phyloP scores from a whole-genome alignment of 352 stramenopile species.

The Phytophthora sojae region DNA sequence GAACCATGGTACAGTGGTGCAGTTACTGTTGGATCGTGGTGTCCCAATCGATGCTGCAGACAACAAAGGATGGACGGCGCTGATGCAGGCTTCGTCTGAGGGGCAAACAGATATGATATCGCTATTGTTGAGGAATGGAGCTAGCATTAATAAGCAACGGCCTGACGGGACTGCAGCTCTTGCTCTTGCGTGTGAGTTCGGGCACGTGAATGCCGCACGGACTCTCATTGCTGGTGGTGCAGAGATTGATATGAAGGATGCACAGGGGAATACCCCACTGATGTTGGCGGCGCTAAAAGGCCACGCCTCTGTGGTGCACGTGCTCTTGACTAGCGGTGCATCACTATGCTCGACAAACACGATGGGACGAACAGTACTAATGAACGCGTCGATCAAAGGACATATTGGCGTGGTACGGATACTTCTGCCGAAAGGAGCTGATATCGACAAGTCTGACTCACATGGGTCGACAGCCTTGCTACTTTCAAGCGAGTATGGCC shows the following conservation, averaged over 20 bases:
- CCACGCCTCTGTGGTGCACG: neutral
- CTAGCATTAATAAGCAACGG: neutral
- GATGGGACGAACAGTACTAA: neutral
- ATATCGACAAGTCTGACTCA: neutral
- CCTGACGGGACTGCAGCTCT: constrained; percentile 1
- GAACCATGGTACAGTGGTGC: no score
- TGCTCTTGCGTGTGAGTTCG: neutral
- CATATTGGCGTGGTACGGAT: neutral
- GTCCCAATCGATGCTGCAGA: neutral
- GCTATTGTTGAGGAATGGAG: neutral
- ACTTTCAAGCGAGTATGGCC: neutral
- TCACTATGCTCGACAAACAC: neutral
- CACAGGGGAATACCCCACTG: neutral
- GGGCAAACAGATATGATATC: neutral
- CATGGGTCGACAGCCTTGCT: neutral
- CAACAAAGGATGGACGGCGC: neutral
- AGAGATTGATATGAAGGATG: neutral
- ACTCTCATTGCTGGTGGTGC: constrained; percentile 4
- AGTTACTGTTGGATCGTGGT: no score
- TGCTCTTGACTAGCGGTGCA: constrained; percentile 6
- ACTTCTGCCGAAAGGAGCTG: neutral
- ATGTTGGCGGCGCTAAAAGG: neutral
- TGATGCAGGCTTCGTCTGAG: neutral
- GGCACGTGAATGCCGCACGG: neutral
- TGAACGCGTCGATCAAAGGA: neutral